phyloP scores from a whole-genome alignment of 257 asterid species.

The Solanum pimpinellifolium region DNA sequence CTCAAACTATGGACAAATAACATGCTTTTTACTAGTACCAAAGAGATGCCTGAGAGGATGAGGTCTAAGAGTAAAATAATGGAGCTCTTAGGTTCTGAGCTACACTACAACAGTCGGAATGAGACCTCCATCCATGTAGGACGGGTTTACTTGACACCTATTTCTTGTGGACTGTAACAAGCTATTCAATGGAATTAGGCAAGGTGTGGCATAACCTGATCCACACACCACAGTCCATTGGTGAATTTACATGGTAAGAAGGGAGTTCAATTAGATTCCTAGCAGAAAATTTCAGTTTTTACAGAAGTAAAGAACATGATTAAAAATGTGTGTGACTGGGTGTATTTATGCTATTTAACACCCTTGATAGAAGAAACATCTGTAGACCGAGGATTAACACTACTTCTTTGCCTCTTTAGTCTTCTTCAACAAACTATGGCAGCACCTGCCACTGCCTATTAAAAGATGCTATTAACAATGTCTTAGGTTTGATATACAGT shows the following conservation, averaged over 20 bases:
- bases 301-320: not conserved
- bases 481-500: not conserved
- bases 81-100: not conserved
- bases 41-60: not conserved
- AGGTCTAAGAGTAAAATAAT: not conserved
- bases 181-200: not conserved
- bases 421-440: not conserved
- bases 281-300: not conserved
- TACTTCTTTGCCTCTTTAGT: not conserved
- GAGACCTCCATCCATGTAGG: not conserved
- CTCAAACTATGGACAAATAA: not conserved
- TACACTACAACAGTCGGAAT: not conserved
- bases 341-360: not conserved
- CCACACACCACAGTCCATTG: not conserved
- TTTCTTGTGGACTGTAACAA: not conserved
- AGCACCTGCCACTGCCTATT: not conserved
- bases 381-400: rapidly evolving
- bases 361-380: not conserved
- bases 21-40: not conserved
- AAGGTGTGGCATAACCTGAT: not conserved
- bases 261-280: not conserved
- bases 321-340: not conserved
- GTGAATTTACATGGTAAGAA: not conserved
- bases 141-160: not conserved
- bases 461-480: not conserved